These are phyloP conservation scores for Pezicula carpinea DNA, from an alignment of 2,329 filamentous ascomycete species.

Conservation along the genomic window DNA sequence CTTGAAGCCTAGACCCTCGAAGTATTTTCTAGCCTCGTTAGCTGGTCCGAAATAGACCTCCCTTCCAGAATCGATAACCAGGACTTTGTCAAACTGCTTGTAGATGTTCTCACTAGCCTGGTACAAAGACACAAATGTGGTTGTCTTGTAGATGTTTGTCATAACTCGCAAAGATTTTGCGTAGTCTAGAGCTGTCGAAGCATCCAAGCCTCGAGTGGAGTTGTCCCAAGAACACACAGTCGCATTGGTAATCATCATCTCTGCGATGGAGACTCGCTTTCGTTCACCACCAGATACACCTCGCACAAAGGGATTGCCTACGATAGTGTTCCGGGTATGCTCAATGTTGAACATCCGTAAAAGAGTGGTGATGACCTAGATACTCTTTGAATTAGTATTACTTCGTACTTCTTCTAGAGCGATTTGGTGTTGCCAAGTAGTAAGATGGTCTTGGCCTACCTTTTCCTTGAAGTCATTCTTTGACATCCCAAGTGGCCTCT, in stretches of 20 bases:
- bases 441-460: conserved; percentile 34
- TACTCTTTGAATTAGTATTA: too few species aligned
- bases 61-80: conserved; percentile 72
- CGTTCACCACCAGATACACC: conserved; percentile 77
- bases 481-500: conserved; percentile 68
- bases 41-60: conserved; percentile 73
- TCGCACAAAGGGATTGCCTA: conserved; percentile 76
- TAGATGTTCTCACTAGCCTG: conserved; percentile 83
- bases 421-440: too few species aligned
- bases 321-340: conserved; percentile 79
- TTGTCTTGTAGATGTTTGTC: conserved; percentile 79
- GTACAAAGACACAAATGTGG: conserved; percentile 82
- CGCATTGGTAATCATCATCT: conserved; percentile 73
- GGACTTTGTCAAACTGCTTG: conserved; percentile 74
- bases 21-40: conserved; percentile 65
- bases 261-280: conserved; percentile 77
- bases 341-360: conserved; percentile 93
- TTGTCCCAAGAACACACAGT: conserved; percentile 75
- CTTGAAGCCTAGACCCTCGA: conserved; percentile 71
- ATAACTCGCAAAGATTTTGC: conserved; percentile 69
- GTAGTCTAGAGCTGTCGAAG: conserved; percentile 63
- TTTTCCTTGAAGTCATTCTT: conserved; percentile 72
- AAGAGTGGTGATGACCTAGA: conserved; percentile 52
- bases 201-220: conserved; percentile 63
- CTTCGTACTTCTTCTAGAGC: too few species aligned